Evolutionary conservation across 2,329 filamentous ascomycete genomes (phyloP), one percentile per base, ranked within the genome.

Genomic region (Colletotrichum euphorbiae): DNA sequence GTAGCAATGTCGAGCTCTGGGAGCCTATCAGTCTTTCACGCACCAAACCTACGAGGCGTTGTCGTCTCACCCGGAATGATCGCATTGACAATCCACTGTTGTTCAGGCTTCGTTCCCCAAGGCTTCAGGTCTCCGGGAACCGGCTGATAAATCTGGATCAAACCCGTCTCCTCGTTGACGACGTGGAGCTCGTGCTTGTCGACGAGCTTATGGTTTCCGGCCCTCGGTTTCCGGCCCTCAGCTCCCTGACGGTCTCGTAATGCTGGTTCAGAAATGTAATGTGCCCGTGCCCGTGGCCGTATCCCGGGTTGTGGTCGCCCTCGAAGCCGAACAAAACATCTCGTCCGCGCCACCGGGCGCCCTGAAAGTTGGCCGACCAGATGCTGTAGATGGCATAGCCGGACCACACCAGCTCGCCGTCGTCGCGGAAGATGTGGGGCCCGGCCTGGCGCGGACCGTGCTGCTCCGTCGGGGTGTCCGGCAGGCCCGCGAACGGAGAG

Each of bases 321-420:
- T 88, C 83, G 55, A 88, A 88, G 55, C 78, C 80, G 71, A 84
- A 85, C 3, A 89, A 76, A 0, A 88, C 80, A 63, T 86, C 82
- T 70, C 83, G 76, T 12, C 84, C 86, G 51, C 83, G 81, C 80
- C 81, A 87, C 6, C 78, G 77, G 0, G 77, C 82, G 1, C 79
- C 79, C 69, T 85, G 85, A 75, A 89, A 87, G 72, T 87, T 87
- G 67, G 81, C 81, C 0, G 81, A 74, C 82, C 84, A 87, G 73
- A 83, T 83, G 36, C 80, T 82, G 71, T 82, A 86, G 71, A 83
- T 82, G 4, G 80, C 81, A 61, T 85, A 85, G 2, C 86, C 84
- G 0, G 85, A 88, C 85, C 85, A 89, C 21, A 89, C 78, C 0
- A 89, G 77, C 56, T 87, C 84, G 2, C 86, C 86, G 36, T 85